These are phyloP conservation scores for Sporothrix globosa DNA, from an alignment of 2,329 filamentous ascomycete species.

Conservation along the genomic window DNA sequence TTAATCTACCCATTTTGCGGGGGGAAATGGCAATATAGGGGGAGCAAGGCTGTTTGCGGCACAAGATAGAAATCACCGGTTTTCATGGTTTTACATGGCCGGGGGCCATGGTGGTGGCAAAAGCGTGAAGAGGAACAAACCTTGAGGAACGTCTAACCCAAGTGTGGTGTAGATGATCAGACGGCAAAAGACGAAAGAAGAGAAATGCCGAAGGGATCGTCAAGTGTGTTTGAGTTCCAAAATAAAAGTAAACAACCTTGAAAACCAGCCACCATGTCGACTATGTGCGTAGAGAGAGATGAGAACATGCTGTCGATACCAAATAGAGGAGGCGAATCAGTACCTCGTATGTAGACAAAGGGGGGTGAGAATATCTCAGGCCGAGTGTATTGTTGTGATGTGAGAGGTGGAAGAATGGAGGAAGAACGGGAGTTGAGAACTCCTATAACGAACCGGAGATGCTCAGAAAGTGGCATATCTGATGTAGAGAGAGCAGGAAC, in stretches of 20 bases:
- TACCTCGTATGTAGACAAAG: background rate
- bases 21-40: background rate
- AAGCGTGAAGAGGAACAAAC: background rate
- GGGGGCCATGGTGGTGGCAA: background rate
- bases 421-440: background rate
- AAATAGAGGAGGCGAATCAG: background rate
- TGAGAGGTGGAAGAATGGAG: background rate
- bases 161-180: background rate
- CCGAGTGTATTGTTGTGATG: background rate
- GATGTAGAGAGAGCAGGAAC: background rate
- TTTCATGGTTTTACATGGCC: background rate
- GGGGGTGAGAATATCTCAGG: background rate
- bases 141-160: background rate
- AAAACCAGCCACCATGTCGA: background rate
- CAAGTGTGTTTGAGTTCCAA: background rate
- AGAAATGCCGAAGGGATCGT: background rate
- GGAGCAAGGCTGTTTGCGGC: constrained; percentile 18
- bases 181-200: background rate
- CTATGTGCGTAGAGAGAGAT: background rate
- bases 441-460: background rate
- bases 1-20: constrained; percentile 17
- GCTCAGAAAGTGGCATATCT: background rate
- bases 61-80: background rate
- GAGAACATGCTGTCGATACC: background rate
- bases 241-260: constrained; percentile 9